Evolutionary conservation across 306 rosid species (phyloP).

Genomic region (Corylus avellana): DNA sequence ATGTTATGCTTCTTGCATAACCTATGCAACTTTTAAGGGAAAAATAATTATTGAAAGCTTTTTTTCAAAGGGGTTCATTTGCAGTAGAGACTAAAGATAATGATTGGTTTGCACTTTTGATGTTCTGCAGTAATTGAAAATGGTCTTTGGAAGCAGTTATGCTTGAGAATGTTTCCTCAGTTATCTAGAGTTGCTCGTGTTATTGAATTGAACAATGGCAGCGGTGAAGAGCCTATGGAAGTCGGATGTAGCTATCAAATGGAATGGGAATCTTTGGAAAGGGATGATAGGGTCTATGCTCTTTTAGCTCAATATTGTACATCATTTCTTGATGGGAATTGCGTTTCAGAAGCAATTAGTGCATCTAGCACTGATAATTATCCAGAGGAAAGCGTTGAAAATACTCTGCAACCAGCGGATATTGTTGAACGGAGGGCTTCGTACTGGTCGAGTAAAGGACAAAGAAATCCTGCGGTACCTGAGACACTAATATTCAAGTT

Average conservation of each 20-base stretch:
- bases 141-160: conserved; percentile 68
- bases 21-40: background rate
- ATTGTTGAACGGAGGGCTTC: conserved; percentile 30
- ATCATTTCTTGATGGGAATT: conserved; percentile 36
- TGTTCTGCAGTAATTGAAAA: conserved; percentile 68
- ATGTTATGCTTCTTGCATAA: background rate
- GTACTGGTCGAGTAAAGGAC: conserved; percentile 95
- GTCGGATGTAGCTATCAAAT: conserved; percentile 61
- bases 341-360: conserved; percentile 52
- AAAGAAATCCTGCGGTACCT: conserved; percentile 61
- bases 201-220: conserved; percentile 50
- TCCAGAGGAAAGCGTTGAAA: conserved; percentile 71
- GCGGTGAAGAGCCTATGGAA: conserved; percentile 41
- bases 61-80: background rate
- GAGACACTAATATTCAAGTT: conserved; percentile 77
- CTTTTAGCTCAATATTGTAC: conserved; percentile 40
- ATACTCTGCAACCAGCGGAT: conserved; percentile 62
- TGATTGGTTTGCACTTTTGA: conserved; percentile 23
- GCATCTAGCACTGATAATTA: conserved; percentile 96
- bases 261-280: conserved; percentile 57
- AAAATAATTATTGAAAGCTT: background rate
- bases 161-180: conserved; percentile 85
- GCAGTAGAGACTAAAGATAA: conserved; percentile 2
- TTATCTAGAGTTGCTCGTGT: conserved; percentile 55
- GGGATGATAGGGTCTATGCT: conserved; percentile 66